These are phyloP conservation scores for Papilionanthe hybrid DNA, from an alignment of 116 monocot genomes.

Conservation along the genomic window DNA sequence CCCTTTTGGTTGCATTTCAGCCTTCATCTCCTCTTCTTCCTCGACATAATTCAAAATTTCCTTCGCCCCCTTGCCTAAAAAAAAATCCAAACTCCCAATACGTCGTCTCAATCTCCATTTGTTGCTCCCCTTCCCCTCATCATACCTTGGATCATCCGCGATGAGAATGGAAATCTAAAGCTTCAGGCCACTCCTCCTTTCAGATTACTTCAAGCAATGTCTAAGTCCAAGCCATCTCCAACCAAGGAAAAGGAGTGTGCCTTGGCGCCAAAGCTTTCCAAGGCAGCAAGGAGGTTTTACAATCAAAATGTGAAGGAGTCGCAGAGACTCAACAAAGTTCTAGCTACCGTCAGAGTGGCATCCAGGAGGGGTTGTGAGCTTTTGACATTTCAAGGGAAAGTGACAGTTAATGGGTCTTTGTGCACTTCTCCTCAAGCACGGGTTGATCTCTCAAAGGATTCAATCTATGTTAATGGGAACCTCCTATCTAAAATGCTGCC, in stretches of 20 bases:
- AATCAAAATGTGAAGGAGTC: slow-evolving; percentile 74
- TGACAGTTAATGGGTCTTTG: slow-evolving; percentile 83
- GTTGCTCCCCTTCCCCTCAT: slow-evolving; percentile 23
- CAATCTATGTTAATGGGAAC: slow-evolving; percentile 94
- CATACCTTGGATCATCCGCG: slow-evolving; percentile 77
- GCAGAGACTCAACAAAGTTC: slow-evolving; percentile 78
- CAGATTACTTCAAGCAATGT: slow-evolving; percentile 56
- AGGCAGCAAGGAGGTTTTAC: slow-evolving; percentile 94
- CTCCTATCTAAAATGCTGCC: slow-evolving; percentile 87
- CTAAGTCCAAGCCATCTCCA: slow-evolving; percentile 29
- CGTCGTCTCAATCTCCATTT: slow-evolving; percentile 1
- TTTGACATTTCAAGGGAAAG: slow-evolving; percentile 85
- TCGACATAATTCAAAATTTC: slow-evolving; percentile 51
- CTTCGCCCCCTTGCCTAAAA: slow-evolving; percentile 31
- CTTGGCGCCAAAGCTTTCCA: slow-evolving; percentile 60
- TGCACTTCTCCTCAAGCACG: slow-evolving; percentile 89
- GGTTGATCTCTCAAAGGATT: slow-evolving; percentile 80
- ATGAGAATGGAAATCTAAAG: slow-evolving; percentile 44
- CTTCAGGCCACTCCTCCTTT: slow-evolving; percentile 58
- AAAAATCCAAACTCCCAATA: slow-evolving; percentile 25
- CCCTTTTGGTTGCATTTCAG: slow-evolving; percentile 11
- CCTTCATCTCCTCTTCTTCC: slow-evolving; percentile 14
- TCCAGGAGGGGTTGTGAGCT: slow-evolving; percentile 83
- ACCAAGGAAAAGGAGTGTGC: slow-evolving; percentile 21
- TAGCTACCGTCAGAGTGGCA: slow-evolving; percentile 91